phyloP scores from a whole-genome alignment of 495 filamentous ascomycete genomes.

The Xylaria palmicola region DNA sequence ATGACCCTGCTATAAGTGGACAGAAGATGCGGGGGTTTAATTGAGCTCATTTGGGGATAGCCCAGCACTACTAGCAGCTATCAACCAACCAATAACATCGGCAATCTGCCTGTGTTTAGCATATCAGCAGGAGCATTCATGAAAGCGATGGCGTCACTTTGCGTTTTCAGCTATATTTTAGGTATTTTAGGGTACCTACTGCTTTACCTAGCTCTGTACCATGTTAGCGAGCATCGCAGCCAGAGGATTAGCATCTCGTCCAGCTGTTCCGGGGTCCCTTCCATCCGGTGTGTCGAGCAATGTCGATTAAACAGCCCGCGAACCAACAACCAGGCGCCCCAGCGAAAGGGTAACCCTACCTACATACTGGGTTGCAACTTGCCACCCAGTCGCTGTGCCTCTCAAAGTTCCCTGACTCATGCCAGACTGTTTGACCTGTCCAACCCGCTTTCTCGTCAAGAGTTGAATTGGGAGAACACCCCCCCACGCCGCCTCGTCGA shows the following conservation, averaged over 20 bases:
- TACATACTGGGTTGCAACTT: too few relatives aligned
- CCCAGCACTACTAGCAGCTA: background rate
- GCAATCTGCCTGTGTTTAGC: background rate
- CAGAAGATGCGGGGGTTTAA: slow-evolving; percentile 11
- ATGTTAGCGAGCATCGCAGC: too few relatives aligned
- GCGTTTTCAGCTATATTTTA: slow-evolving; percentile 5
- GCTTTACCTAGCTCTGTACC: too few relatives aligned
- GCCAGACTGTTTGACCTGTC: background rate
- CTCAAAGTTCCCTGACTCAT: background rate
- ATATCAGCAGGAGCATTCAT: too few relatives aligned
- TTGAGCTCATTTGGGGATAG: slow-evolving; percentile 5
- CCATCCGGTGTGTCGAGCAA: background rate
- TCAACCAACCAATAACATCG: background rate
- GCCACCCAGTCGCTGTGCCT: background rate
- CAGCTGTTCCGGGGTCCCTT: background rate
- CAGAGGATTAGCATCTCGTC: background rate
- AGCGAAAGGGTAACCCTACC: background rate
- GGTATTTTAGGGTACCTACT: too few relatives aligned
- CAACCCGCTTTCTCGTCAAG: background rate
- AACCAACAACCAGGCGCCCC: background rate
- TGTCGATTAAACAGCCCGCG: background rate
- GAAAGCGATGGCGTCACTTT: slow-evolving; percentile 7
- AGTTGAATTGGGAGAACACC: background rate
- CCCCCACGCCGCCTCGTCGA: background rate
- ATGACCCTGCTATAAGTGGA: background rate